Evolutionary conservation across 768 basidiomycete species (phyloP), one percentile per base, ranked within the genome.

Genomic region (Strobilomyces dryophilus): DNA sequence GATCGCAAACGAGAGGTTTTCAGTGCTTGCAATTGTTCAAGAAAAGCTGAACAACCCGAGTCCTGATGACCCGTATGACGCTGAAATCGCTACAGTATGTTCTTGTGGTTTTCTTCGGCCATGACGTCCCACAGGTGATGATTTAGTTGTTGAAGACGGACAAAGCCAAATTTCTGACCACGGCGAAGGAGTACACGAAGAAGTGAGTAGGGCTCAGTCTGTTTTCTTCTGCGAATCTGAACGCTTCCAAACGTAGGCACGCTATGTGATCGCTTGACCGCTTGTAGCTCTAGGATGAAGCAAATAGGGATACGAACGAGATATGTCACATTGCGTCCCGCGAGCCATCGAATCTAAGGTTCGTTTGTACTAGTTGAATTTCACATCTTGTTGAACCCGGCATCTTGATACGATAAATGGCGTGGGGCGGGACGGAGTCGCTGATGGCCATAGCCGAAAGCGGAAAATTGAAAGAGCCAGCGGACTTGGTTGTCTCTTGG

Each of bases 41-140:
- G 89, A 92, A 65, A 93, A 93, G 71, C 64, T 93, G 47, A 92
- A 92, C 67, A 90, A 92, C 66, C 91, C 91, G 17, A 89, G 86
- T 65, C 77, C 89, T 17, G 91, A 93, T 62, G 91, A 93, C 65
- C 91, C 91, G 1, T 93, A 90, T 62, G 88, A 92, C 62, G 87
- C 91, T 27, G 89, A 92, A 1, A 88, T 92, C 59, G 91, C 91
- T 35, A 85, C 84, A 31, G 87, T 92, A 65, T 50, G 85, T 72
- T 27, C n/a, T 51, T 43, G 42, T 21, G 4, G 41, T 34, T 43
- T 42, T 45, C 32, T n/a, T 39, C 21, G 24, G 17, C 21, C 4
- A 50, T 47, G 47, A 48, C 44, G 7, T 34, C 47, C 34, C 52
- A 55, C 24, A 48, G 18, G 31, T 44, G 27, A 37, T 15, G 45